Percentiles rank a stretch among this genome's conserved stretches.
Evolutionary conservation across 1,139 yeast species (phyloP).

Genomic region (Trichomonascaceae sp.): DNA sequence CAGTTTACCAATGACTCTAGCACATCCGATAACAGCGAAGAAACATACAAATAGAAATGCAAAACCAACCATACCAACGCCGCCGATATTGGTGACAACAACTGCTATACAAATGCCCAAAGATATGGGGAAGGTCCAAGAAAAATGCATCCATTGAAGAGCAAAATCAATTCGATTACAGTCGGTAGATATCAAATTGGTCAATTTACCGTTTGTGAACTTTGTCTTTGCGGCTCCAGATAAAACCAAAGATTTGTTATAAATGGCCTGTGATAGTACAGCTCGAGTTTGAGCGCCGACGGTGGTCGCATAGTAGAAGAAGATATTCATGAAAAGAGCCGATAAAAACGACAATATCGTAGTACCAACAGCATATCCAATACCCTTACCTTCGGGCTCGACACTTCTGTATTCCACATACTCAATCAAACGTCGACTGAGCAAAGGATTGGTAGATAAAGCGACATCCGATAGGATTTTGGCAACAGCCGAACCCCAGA

Average conservation of each 20-base stretch:
- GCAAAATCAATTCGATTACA: conserved; percentile 77
- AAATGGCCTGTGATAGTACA: conserved; percentile 57
- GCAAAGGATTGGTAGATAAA: conserved; percentile 44
- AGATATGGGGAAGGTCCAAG: conserved; percentile 61
- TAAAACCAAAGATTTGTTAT: conserved; percentile 59
- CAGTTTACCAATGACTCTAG: conserved; percentile 38
- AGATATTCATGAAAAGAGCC: conserved; percentile 56
- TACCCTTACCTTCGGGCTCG: conserved; percentile 36
- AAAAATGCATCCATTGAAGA: conserved; percentile 60
- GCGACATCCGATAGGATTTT: conserved; percentile 46
- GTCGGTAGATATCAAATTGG: conserved; percentile 74
- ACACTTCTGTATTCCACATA: conserved; percentile 32
- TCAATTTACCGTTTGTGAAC: conserved; percentile 61
- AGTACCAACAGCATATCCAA: conserved; percentile 57
- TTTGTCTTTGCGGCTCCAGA: conserved; percentile 54
- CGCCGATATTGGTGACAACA: conserved; percentile 65
- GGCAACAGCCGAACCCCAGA: conserved; percentile 39
- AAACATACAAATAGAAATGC: conserved; percentile 38
- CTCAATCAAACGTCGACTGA: conserved; percentile 48
- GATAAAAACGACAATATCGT: conserved; percentile 41
- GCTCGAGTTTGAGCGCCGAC: conserved; percentile 68
- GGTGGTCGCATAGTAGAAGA: conserved; percentile 52
- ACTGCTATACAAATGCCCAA: conserved; percentile 56
- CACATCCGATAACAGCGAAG: conserved; percentile 27
- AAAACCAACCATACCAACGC: conserved; percentile 60